phyloP scores from a whole-genome alignment of 1,284 basidiomycete genomes.

The Vanrija sp. region DNA sequence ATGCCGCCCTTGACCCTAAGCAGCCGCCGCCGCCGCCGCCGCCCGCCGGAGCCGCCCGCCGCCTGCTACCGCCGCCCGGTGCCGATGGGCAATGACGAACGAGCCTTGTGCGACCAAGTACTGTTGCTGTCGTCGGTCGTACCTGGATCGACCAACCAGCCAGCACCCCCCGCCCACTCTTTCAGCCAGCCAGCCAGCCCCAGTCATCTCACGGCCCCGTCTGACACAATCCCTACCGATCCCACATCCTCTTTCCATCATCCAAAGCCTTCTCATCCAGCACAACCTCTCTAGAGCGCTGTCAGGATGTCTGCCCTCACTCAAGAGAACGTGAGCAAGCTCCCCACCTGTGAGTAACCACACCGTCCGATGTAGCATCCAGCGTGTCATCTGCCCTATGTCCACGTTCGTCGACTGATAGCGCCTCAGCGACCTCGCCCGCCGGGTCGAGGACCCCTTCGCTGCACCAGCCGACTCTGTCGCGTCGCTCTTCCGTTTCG shows the following conservation, averaged over 20 bases:
- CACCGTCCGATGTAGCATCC: too few species aligned
- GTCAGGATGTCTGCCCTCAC: constrained; percentile 31
- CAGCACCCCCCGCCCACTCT: not conserved
- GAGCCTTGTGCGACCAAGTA: too few species aligned
- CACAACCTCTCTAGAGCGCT: not conserved
- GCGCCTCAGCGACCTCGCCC: constrained; percentile 9
- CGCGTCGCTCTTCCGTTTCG: constrained; percentile 41
- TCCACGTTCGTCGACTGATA: not conserved
- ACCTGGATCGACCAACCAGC: not conserved
- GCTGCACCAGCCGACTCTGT: constrained; percentile 41
- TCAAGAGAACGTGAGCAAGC: constrained; percentile 36
- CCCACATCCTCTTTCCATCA: not conserved
- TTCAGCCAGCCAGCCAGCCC: too few species aligned
- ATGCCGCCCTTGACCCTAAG: too few species aligned
- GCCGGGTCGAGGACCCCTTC: constrained; percentile 31
- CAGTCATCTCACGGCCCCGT: not conserved
- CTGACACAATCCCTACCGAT: not conserved
- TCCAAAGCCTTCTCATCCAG: not conserved
- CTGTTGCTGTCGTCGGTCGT: too few species aligned
- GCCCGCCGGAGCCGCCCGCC: too few species aligned
- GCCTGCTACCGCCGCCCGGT: too few species aligned
- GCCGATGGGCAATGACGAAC: too few species aligned
- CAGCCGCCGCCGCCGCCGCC: too few species aligned
- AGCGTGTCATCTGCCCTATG: not conserved
- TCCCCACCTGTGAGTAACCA: constrained; percentile 22